Conservation (phyloP, 805 yeast species). For the Teunomyces stri region DNA sequence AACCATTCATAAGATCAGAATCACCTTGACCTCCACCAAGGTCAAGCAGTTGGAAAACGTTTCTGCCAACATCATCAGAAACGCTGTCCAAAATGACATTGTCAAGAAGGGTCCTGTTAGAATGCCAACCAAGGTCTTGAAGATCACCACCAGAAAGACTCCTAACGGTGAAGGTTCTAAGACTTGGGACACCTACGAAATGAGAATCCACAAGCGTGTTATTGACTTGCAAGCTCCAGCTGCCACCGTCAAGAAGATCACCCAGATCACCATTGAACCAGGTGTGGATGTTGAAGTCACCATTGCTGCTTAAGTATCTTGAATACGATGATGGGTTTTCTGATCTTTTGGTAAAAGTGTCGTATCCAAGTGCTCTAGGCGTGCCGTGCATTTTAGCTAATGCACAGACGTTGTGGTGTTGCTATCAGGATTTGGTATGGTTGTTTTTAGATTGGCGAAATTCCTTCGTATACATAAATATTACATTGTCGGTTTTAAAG, state of each 20-base stretch:
- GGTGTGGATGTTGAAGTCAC: constrained; percentile 98
- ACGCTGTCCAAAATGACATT: constrained; percentile 79
- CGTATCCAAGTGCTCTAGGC: constrained; percentile 55
- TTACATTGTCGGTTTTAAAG: constrained; percentile 13
- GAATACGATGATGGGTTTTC: neutral
- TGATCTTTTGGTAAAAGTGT: constrained; percentile 9
- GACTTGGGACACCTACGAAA: constrained; percentile 99
- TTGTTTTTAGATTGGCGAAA: constrained; percentile 6
- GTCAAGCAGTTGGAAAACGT: constrained; percentile 98
- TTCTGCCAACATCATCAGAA: constrained; percentile 82
- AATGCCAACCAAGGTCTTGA: constrained; percentile 98
- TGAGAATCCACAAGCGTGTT: constrained; percentile 99
- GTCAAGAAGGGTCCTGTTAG: constrained; percentile 99
- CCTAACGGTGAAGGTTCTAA: constrained; percentile 99
- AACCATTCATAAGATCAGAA: constrained; percentile 93
- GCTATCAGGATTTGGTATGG: constrained; percentile 54
- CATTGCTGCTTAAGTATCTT: constrained; percentile 66
- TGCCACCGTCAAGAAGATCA: constrained; percentile 87
- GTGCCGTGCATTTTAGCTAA: constrained; percentile 49
- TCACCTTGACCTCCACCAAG: constrained; percentile 98
- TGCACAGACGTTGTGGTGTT: constrained; percentile 57
- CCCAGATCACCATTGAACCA: constrained; percentile 97
- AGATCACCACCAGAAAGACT: constrained; percentile 99
- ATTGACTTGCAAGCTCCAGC: constrained; percentile 98
- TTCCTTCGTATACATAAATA: constrained; percentile 6